Conservation (phyloP, 192 early-diverging fungal species). For the Backusella sp. region DNA sequence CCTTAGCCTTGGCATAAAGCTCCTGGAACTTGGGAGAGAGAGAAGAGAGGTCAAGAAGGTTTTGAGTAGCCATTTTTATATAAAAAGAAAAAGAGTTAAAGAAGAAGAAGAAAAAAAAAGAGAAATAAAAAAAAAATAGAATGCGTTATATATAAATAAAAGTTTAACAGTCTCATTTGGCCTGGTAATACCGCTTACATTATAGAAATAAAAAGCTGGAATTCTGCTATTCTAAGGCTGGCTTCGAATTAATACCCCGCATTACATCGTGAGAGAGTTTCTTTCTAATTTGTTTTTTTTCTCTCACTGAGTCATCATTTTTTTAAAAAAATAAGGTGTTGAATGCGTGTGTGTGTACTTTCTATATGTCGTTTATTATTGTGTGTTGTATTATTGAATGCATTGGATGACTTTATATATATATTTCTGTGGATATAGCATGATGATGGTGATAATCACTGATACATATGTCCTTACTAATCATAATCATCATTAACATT, state of each 20-base stretch:
- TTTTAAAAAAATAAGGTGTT: not conserved
- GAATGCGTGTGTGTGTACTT: not conserved
- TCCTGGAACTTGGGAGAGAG: conserved; percentile 55
- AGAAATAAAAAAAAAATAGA: not conserved
- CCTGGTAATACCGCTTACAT: conserved; percentile 15
- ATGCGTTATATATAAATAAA: not conserved
- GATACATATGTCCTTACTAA: not conserved
- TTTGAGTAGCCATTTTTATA: conserved; percentile 32
- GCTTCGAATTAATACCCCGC: conserved; percentile 3
- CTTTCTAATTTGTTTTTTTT: not conserved
- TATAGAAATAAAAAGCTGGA: not conserved
- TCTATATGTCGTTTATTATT: not conserved
- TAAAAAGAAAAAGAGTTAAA: not conserved
- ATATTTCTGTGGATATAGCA: not conserved
- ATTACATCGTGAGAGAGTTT: conserved; percentile 1
- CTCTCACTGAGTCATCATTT: conserved; percentile 7
- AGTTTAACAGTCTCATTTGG: not conserved
- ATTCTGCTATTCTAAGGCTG: not conserved
- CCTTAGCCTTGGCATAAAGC: conserved; percentile 52
- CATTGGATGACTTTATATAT: not conserved
- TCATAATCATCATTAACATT: not conserved
- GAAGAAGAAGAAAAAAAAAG: conserved; percentile 5
- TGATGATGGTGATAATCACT: not conserved
- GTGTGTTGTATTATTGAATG: no score
- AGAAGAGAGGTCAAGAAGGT: conserved; percentile 28